phyloP scores from a whole-genome alignment of 2,329 filamentous ascomycete genomes.

The Penicillium sp. region DNA sequence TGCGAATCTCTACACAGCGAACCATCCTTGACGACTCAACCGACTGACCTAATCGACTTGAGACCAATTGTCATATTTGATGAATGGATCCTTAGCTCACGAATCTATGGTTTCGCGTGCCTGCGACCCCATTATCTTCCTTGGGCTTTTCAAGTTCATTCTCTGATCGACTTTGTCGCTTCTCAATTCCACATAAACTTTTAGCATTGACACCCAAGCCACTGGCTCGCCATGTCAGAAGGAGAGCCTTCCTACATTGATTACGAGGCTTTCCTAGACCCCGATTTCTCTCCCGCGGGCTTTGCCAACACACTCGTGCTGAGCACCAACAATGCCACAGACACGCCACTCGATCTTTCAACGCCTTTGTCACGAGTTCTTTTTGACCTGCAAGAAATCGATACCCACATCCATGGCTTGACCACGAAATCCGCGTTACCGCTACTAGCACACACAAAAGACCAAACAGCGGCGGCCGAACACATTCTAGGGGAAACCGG shows the following conservation, averaged over 20 bases:
- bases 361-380: conserved; percentile 89
- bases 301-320: conserved; percentile 89
- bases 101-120: too few species aligned
- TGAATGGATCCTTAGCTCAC: too few species aligned
- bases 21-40: too few species aligned
- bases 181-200: too few species aligned
- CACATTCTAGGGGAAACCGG: conserved; percentile 71
- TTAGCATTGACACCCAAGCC: background rate
- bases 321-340: conserved; percentile 84
- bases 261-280: conserved; percentile 83
- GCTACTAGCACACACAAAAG: conserved; percentile 69
- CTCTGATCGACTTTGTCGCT: too few species aligned
- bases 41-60: too few species aligned
- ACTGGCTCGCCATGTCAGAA: conserved; percentile 29
- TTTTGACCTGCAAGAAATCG: conserved; percentile 94
- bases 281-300: conserved; percentile 68
- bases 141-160: too few species aligned
- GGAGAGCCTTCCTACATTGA: conserved; percentile 75
- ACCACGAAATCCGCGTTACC: conserved; percentile 79
- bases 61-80: too few species aligned
- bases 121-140: too few species aligned
- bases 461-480: conserved; percentile 66
- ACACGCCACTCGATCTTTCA: conserved; percentile 84
- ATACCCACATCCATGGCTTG: conserved; percentile 86
- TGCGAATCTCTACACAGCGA: too few species aligned